Evolutionary conservation across 352 stramenopile species (phyloP).

Genomic region (Pythium phragmitis): DNA sequence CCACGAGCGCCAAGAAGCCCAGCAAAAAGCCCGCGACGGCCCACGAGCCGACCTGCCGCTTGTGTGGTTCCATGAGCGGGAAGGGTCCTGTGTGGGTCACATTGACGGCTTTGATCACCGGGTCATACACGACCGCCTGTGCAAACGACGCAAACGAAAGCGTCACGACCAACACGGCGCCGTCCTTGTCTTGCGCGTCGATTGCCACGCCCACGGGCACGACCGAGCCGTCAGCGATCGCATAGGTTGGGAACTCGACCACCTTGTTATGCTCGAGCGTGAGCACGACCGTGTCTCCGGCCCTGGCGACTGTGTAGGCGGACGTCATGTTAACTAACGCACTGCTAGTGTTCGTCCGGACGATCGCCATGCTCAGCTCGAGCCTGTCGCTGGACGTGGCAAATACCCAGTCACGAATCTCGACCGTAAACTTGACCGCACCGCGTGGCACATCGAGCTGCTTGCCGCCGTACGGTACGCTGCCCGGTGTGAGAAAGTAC

Average conservation of each 20-base stretch:
- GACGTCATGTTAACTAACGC: no score
- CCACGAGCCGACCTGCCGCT: constrained; percentile 11
- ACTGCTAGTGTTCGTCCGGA: background rate
- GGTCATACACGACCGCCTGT: constrained; percentile 5
- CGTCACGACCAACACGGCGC: background rate
- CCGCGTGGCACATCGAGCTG: background rate
- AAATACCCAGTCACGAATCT: background rate
- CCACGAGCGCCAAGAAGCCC: constrained; percentile 2
- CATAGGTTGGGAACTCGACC: constrained; percentile 3
- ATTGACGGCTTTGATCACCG: background rate
- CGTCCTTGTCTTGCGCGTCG: background rate
- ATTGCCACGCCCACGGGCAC: background rate
- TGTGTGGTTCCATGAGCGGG: background rate
- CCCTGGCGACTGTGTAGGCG: background rate
- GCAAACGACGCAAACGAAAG: constrained; percentile 12
- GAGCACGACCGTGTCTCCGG: background rate
- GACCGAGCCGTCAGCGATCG: background rate
- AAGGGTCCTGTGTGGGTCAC: background rate
- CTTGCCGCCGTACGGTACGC: background rate
- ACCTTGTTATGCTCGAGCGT: background rate
- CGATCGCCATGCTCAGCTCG: constrained; percentile 5
- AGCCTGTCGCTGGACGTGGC: background rate
- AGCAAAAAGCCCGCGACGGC: constrained; percentile 6
- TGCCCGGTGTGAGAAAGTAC: background rate
- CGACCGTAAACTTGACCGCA: background rate